Base-by-base conservation (phyloP, 192 early-diverging fungal species). In the Coemansia sp. region DNA sequence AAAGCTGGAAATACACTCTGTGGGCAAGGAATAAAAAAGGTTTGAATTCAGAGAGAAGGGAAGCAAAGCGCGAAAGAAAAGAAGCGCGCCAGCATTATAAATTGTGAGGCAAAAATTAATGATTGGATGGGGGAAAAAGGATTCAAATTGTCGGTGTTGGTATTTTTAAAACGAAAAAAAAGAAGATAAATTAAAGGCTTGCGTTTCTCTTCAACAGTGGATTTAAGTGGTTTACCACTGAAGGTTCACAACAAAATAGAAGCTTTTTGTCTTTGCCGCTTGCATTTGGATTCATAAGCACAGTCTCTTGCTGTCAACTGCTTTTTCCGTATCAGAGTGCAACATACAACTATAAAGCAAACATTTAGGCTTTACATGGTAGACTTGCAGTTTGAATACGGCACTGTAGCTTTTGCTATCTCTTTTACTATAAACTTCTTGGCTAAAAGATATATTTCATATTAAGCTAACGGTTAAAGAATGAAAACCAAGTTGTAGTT, bases 41-140 rank as follows among this genome's bases (percentile, higher is more conserved):
- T 54, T 21, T 5, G 21, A 54, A 54, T 54, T 54, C 52, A 54
- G 39, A 59, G 16, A 59, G 38, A 59, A 48, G 47, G n/a, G n/a
- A 48, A 37, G 5, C 21, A 37, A 59, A 59, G 57, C 57, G 57
- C 57, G 57, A 59, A 38, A 59, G 57, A 41, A 38, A 2, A 59
- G 57, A 11, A n/a, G 57, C 38, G 57, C 57, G 39, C 38, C 12
- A 18, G 57, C 8, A 16, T 59, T 2, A 15, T 15, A 38, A 13
- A 41, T 39, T 23, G n/a, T n/a, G 9, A 59, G 26, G 39, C 38
- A n/a, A 41, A 41, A 38, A 39, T 9, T 57, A 39, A 5, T 59
- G 57, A 59, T 59, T 59, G 57, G 57, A 38, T 41, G 56, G 57
- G 57, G 56, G 39, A 16, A 41, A 23, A 9, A 26, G 32, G 4